Conservation (phyloP, 352 stramenopile genomes). For the Aphanomyces invadans region DNA sequence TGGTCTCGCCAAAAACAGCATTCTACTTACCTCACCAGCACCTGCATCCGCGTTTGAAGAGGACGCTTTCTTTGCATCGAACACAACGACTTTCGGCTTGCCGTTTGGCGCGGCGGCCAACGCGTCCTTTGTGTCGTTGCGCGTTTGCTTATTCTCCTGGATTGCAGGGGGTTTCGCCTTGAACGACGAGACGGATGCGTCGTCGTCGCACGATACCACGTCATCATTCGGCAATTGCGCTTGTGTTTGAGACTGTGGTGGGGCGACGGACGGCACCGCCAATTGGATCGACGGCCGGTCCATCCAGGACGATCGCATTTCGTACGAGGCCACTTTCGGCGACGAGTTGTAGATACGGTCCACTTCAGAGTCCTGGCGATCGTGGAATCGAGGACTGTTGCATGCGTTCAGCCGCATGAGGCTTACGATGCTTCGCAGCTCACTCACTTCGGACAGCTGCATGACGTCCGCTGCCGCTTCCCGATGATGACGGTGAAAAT, state of each 20-base stretch:
- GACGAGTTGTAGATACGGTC: slow-evolving; percentile 87
- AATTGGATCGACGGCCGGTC: slow-evolving; percentile 30
- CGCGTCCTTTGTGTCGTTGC: neutral
- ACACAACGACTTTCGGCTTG: slow-evolving; percentile 16
- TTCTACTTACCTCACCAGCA: neutral
- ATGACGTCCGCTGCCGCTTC: slow-evolving; percentile 29
- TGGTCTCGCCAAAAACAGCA: neutral
- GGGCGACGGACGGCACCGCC: neutral
- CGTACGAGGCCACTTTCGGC: slow-evolving; percentile 73
- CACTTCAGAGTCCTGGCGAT: slow-evolving; percentile 84
- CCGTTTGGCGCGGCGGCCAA: neutral
- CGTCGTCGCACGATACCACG: neutral
- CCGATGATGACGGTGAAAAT: neutral
- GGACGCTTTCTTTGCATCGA: slow-evolving; percentile 9
- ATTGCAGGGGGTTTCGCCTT: neutral
- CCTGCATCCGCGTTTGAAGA: neutral
- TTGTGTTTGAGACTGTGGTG: neutral
- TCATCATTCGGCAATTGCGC: neutral
- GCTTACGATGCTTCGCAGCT: slow-evolving; percentile 74
- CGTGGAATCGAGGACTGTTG: slow-evolving; percentile 84
- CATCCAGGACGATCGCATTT: slow-evolving; percentile 83
- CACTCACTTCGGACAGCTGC: slow-evolving; percentile 86
- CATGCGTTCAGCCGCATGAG: slow-evolving; percentile 73
- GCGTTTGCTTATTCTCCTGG: neutral
- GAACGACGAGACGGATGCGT: no score